phyloP scores from a whole-genome alignment of 2,329 filamentous ascomycete genomes.

The Corynespora cassiicola region DNA sequence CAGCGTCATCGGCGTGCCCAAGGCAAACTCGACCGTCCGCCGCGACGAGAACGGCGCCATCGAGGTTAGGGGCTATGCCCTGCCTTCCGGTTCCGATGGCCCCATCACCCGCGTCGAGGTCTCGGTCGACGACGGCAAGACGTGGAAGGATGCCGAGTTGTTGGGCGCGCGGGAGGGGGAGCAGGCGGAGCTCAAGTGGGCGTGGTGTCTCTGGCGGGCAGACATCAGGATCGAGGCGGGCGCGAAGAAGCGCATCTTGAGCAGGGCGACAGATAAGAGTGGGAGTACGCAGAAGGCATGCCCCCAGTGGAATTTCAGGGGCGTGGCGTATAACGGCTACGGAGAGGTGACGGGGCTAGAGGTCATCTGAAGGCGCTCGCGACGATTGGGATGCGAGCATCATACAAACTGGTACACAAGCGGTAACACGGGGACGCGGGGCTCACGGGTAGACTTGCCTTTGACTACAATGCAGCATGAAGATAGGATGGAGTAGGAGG shows the following conservation, averaged over 20 bases:
- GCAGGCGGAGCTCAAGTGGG: slow-evolving; percentile 55
- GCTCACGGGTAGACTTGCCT: slow-evolving; percentile 6
- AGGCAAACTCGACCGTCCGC: slow-evolving; percentile 50
- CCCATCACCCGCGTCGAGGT: slow-evolving; percentile 63
- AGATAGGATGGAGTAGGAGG: no score
- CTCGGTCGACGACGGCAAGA: slow-evolving; percentile 55
- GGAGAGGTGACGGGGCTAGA: slow-evolving; percentile 60
- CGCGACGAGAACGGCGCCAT: slow-evolving; percentile 50
- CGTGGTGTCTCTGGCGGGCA: slow-evolving; percentile 63
- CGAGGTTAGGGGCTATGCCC: slow-evolving; percentile 61
- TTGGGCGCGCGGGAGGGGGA: slow-evolving; percentile 25
- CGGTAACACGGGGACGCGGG: background rate
- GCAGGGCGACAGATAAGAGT: slow-evolving; percentile 60
- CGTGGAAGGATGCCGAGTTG: slow-evolving; percentile 58
- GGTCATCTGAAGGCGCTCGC: slow-evolving; percentile 37
- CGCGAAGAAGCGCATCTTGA: slow-evolving; percentile 54
- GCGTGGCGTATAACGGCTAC: slow-evolving; percentile 67
- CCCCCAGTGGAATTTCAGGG: slow-evolving; percentile 64
- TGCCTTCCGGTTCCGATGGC: slow-evolving; percentile 60
- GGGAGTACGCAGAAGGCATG: slow-evolving; percentile 59
- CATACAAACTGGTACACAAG: slow-evolving; percentile 1
- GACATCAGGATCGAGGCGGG: slow-evolving; percentile 52
- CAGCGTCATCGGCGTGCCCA: slow-evolving; percentile 59
- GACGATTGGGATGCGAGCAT: background rate
- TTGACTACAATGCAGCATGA: no score